Evolutionary conservation across 495 filamentous ascomycete species (phyloP).

Genomic region (Bryoglossum gracile): DNA sequence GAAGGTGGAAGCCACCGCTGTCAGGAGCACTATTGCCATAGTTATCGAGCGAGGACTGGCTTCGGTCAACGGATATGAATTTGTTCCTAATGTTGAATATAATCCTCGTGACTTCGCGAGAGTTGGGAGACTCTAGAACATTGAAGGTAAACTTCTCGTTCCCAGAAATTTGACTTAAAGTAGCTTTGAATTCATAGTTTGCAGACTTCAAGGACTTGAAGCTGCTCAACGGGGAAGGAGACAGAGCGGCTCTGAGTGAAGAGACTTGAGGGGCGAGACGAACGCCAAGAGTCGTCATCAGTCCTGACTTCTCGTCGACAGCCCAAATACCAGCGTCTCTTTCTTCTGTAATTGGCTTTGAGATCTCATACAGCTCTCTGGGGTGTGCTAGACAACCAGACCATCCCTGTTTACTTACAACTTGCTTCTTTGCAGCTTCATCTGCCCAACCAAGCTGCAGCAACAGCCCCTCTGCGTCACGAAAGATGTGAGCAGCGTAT

Average conservation of each 20-base stretch:
- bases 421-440: constrained; percentile 9
- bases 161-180: constrained; percentile 25
- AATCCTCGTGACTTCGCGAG: constrained; percentile 26
- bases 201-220: constrained; percentile 17
- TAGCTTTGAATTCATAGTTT: constrained; percentile 21
- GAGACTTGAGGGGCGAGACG: constrained; percentile 21
- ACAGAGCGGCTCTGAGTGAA: constrained; percentile 13
- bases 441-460: constrained; percentile 20
- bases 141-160: constrained; percentile 21
- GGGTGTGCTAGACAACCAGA: constrained; percentile 19
- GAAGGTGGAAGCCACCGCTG: constrained; percentile 22
- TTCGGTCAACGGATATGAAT: constrained; percentile 25
- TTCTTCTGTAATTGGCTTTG: constrained; percentile 4
- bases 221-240: constrained; percentile 17
- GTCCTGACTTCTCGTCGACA: constrained; percentile 5
- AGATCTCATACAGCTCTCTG: constrained; percentile 17
- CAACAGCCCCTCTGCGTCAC: constrained; percentile 13
- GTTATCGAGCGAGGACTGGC: constrained; percentile 22
- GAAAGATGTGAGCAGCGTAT: constrained; percentile 19
- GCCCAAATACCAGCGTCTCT: constrained; percentile 10
- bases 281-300: constrained; percentile 17
- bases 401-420: constrained; percentile 16
- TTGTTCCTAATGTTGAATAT: constrained; percentile 26
- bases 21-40: constrained; percentile 24
- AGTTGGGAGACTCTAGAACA: constrained; percentile 10